Evolutionary conservation across 805 yeast genomes (phyloP).

Genomic region (Lachancea fermentati): DNA sequence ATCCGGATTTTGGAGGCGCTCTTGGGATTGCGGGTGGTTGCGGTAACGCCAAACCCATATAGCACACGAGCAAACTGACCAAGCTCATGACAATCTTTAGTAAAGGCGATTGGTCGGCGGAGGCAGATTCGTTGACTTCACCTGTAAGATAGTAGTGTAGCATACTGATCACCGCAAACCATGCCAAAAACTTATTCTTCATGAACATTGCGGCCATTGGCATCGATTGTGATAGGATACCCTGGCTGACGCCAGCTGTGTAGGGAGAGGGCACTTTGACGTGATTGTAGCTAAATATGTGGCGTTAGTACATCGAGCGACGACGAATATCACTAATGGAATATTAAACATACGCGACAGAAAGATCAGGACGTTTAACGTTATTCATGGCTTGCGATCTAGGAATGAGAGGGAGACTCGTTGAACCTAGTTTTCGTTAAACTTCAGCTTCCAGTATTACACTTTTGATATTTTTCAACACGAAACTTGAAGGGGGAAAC

Average conservation of each 20-base stretch:
- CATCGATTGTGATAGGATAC: slow-evolving; percentile 43
- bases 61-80: slow-evolving; percentile 46
- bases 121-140: slow-evolving; percentile 28
- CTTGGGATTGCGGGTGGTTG: slow-evolving; percentile 7
- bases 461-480: no score
- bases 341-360: slow-evolving; percentile 26
- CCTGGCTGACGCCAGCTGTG: slow-evolving; percentile 40
- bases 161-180: slow-evolving; percentile 51
- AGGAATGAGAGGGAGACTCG: no score
- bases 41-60: slow-evolving; percentile 48
- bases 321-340: not conserved
- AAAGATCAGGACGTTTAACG: slow-evolving; percentile 35
- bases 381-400: slow-evolving; percentile 25
- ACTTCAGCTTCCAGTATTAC: no score
- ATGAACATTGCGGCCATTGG: slow-evolving; percentile 69
- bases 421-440: no score
- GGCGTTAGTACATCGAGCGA: slow-evolving; percentile 15
- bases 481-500: no score
- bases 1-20: not conserved
- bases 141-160: slow-evolving; percentile 33
- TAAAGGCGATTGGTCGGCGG: slow-evolving; percentile 38
- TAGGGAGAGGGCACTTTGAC: slow-evolving; percentile 43
- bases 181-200: slow-evolving; percentile 38
- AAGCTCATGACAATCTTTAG: slow-evolving; percentile 41
- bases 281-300: slow-evolving; percentile 35